Evolutionary conservation across 306 rosid species (phyloP).

Genomic region (Inga laurina): DNA sequence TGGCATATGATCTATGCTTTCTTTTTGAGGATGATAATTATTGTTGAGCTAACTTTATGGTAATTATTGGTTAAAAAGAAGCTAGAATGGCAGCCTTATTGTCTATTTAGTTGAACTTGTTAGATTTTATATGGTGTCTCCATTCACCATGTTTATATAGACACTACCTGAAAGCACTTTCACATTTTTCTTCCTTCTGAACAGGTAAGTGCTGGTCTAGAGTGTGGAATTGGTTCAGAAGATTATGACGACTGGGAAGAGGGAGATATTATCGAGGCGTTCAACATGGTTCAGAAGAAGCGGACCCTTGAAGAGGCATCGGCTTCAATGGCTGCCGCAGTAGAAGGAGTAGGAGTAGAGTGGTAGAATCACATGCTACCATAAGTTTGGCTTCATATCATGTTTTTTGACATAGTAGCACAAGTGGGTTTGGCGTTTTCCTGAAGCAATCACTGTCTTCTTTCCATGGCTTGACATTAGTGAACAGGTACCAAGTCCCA

Average conservation of each 20-base stretch:
- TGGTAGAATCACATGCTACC: conserved; percentile 38
- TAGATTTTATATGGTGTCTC: background rate
- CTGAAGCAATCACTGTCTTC: conserved; percentile 19
- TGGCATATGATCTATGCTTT: background rate
- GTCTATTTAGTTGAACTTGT: background rate
- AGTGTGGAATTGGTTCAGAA: conserved; percentile 88
- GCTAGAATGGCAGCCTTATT: conserved; percentile 1
- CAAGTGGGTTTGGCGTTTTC: conserved; percentile 20
- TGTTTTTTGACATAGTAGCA: conserved; percentile 14
- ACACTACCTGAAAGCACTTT: conserved; percentile 15
- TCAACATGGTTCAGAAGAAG: conserved; percentile 69
- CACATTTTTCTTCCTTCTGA: conserved; percentile 29
- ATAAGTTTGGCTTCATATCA: conserved; percentile 16
- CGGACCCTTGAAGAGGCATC: conserved; percentile 98
- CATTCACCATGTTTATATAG: background rate
- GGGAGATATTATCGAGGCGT: conserved; percentile 78
- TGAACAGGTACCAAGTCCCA: conserved; percentile 31
- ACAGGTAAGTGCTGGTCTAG: conserved; percentile 92
- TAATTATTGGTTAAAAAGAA: background rate
- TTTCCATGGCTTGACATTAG: conserved; percentile 32
- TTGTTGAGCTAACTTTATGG: conserved; percentile 11
- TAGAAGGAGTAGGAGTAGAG: conserved; percentile 67
- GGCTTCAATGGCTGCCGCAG: conserved; percentile 85
- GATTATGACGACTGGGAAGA: conserved; percentile 84
- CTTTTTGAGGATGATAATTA: background rate